Evolutionary conservation across 2,329 filamentous ascomycete genomes (phyloP).

Genomic region (Periconia sp.): DNA sequence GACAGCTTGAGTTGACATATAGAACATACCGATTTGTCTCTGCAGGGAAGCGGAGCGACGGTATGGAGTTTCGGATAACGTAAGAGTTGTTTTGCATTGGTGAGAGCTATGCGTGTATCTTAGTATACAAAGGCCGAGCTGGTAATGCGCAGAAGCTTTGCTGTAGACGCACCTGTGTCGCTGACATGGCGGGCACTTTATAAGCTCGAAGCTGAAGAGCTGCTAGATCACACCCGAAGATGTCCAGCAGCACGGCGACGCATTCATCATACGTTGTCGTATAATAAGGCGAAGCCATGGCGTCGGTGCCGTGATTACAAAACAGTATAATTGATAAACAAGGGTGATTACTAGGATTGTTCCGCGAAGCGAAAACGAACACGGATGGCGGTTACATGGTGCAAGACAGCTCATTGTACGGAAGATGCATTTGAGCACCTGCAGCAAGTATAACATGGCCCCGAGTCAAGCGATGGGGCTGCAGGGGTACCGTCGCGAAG

Average conservation of each 20-base stretch:
- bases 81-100: slow-evolving; percentile 42
- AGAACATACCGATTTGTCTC: slow-evolving; percentile 67
- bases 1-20: slow-evolving; percentile 66
- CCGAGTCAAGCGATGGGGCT: too few relatives aligned
- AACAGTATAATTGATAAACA: slow-evolving; percentile 20
- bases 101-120: slow-evolving; percentile 1
- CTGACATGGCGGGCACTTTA: slow-evolving; percentile 14
- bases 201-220: not conserved
- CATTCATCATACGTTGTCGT: slow-evolving; percentile 9
- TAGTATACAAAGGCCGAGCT: slow-evolving; percentile 3
- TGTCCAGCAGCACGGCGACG: slow-evolving; percentile 3
- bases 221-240: slow-evolving; percentile 2
- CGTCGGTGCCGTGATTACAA: slow-evolving; percentile 32
- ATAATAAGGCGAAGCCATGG: slow-evolving; percentile 4
- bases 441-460: too few relatives aligned
- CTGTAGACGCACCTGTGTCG: slow-evolving; percentile 9
- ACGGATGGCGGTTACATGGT: too few relatives aligned
- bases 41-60: slow-evolving; percentile 61
- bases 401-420: too few relatives aligned
- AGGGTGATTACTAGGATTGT: slow-evolving; percentile 25
- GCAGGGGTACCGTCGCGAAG: too few relatives aligned
- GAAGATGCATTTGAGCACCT: too few relatives aligned
- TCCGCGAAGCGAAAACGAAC: too few relatives aligned
- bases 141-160: not conserved
- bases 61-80: slow-evolving; percentile 63